Evolutionary conservation across 2,329 filamentous ascomycete species (phyloP), one percentile per base, ranked within the genome.

Genomic region (Fusarium aywerte): DNA sequence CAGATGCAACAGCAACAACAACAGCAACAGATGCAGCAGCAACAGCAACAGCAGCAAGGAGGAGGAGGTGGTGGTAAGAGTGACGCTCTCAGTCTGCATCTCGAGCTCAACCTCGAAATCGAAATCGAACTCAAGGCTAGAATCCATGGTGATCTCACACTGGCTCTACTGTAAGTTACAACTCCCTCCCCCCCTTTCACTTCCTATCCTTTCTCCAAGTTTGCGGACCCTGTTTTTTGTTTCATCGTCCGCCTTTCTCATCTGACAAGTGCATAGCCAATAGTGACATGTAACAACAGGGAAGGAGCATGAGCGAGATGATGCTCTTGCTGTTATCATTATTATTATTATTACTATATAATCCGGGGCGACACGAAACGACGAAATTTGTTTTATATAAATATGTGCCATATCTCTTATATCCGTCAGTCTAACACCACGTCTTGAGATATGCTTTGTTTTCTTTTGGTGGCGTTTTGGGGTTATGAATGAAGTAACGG

Each of bases 91-190:
- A 90, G 90, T 76, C 78, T 96, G 71, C 86, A 89, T 35, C 80
- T 96, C 21, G 92, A 96, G 74, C 83, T 93, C 57, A 96, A 96
- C 78, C 82, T 96, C 58, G 92, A 96, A 69, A 85, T 96, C 48
- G 92, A 96, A 78, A 92, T 96, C 64, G 90, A 93, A 73, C 84
- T 96, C 63, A 96, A 96, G 83, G 92, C 92, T 20, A 90, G 90
- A 78, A 93, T 96, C 68, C 89, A 93, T 73, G 93, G 93, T 74
- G 93, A 96, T 80, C 80, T 96, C 67, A 93, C 92, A 32, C 79
- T 96, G 68, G 90, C 89, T 67, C 83, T 96, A 70, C 79, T 86
- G 84, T 86, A 80, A 78, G 84, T 52, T 12, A 13, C 44, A 20
- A 4, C 6, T 18, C 32, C 25, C 12, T 11, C 29, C 39, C 15